Conservation (phyloP, 1,284 basidiomycete species). For the Mycosarcoma maydis region DNA sequence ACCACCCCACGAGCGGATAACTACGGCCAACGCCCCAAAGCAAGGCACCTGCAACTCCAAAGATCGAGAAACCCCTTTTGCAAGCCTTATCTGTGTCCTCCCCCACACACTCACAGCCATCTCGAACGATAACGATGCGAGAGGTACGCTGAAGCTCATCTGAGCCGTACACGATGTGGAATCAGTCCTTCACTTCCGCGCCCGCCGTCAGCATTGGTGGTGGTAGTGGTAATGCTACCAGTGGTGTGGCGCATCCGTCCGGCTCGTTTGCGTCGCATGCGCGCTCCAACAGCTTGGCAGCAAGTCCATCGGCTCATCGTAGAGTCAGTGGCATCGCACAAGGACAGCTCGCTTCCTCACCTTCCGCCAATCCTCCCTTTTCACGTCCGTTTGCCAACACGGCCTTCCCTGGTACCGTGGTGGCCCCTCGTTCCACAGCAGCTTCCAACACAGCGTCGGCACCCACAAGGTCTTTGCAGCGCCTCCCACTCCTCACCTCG, state of each 20-base stretch:
- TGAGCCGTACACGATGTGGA: conserved; percentile 12
- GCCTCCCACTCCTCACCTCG: conserved; percentile 23
- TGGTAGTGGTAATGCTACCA: conserved; percentile 1
- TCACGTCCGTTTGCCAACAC: conserved; percentile 13
- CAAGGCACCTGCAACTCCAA: too few species aligned
- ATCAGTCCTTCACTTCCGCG: conserved; percentile 1
- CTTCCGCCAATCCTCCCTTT: conserved; percentile 7
- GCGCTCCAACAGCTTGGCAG: conserved; percentile 13
- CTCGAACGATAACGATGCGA: neutral
- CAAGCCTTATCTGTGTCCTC: too few species aligned
- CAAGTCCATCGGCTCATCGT: conserved; percentile 21
- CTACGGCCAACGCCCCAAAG: too few species aligned
- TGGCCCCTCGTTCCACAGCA: conserved; percentile 16
- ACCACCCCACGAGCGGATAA: too few species aligned
- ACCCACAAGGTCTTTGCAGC: conserved; percentile 9
- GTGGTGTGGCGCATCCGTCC: conserved; percentile 13
- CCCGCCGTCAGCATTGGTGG: neutral
- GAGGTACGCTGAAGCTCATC: neutral
- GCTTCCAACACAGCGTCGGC: conserved; percentile 15
- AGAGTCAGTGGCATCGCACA: conserved; percentile 7
- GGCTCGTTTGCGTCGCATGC: conserved; percentile 13
- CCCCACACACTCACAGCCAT: too few species aligned
- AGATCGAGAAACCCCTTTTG: too few species aligned
- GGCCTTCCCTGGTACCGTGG: conserved; percentile 21
- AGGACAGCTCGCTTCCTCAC: conserved; percentile 21